phyloP scores from a whole-genome alignment of 192 early-diverging fungal genomes.

The Coemansia sp. region DNA sequence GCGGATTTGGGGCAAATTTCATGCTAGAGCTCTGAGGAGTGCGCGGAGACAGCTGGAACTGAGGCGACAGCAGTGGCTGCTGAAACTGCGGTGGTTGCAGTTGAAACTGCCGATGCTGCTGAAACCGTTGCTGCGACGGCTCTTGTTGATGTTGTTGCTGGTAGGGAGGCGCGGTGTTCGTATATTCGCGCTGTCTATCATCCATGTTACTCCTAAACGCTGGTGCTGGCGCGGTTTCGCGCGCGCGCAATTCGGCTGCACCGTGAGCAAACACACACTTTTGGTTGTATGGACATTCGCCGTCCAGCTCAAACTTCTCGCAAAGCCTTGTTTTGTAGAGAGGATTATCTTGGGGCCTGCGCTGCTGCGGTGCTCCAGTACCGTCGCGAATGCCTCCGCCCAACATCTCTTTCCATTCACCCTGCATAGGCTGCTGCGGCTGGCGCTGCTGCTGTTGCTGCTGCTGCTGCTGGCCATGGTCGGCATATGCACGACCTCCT shows the following conservation, averaged over 20 bases:
- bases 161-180: constrained; percentile 1
- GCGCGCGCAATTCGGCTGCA: constrained; percentile 52
- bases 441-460: constrained; percentile 25
- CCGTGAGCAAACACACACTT: constrained; percentile 91
- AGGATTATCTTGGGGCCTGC: constrained; percentile 59
- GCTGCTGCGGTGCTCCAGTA: constrained; percentile 21
- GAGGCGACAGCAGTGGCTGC: constrained; percentile 9
- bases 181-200: constrained; percentile 15
- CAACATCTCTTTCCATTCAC: background rate
- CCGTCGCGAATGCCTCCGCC: constrained; percentile 2
- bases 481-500: constrained; percentile 5
- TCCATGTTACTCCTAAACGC: constrained; percentile 12
- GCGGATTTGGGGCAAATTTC: constrained; percentile 54
- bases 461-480: constrained; percentile 20
- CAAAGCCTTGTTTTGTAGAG: constrained; percentile 86
- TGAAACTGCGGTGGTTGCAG: constrained; percentile 5
- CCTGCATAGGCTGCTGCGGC: constrained; percentile 2
- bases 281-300: constrained; percentile 85
- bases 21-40: constrained; percentile 25
- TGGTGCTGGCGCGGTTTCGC: constrained; percentile 24
- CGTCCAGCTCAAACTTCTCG: constrained; percentile 78
- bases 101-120: constrained; percentile 3
- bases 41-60: constrained; percentile 10
- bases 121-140: background rate
- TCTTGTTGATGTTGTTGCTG: background rate